Base-by-base conservation (phyloP, 2,329 filamentous ascomycete genomes). In the Penicillium digitatum region DNA sequence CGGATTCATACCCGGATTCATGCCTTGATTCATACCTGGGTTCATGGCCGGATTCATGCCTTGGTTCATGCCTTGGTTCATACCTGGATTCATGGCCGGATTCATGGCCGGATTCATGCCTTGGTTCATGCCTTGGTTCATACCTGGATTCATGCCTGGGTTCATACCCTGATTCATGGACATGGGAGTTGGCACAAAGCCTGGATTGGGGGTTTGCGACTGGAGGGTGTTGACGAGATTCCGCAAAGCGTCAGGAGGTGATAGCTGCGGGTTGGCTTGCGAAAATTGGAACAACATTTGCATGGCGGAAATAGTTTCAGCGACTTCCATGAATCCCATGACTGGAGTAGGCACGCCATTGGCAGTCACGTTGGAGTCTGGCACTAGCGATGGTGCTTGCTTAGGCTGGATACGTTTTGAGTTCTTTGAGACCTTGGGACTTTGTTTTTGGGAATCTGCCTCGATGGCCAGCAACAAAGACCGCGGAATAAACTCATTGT, bases 401-500 rank as follows among this genome's bases (percentile, higher is more conserved):
- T 78, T 78, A 61, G 79, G 78, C 54, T 77, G 75, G 49, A 78
- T 78, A 53, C 76, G 72, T 65, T 82, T 82, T 48, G 74, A 66
- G 49, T 79, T 79, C 66, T 85, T 85, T 45, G 78, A 79, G 66
- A 84, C 79, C 63, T 80, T 82, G n/a, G 80, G 82, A 38, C 79
- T 84, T 62, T 79, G 77, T 54, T 81, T 85, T 66, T 79, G 78
- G 49, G 81, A 81, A 11, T 79, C 78, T 14, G 79, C 79, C 59
- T 77, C 78, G 58, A 78, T 57, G 10, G 68, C 65, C 73, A 81
- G 65, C 54, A 86, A 67, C 46, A 79, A 79, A 57, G 79, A 83
- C 51, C 90, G 84, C 22, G 91, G 87, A 43, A 97, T 78, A 66
- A 88, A 96, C 73, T 97, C 92, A 62, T 92, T 89, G 66, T 95